Conservation (phyloP, 129 eudicot genomes). For the Escallonia rubra region DNA sequence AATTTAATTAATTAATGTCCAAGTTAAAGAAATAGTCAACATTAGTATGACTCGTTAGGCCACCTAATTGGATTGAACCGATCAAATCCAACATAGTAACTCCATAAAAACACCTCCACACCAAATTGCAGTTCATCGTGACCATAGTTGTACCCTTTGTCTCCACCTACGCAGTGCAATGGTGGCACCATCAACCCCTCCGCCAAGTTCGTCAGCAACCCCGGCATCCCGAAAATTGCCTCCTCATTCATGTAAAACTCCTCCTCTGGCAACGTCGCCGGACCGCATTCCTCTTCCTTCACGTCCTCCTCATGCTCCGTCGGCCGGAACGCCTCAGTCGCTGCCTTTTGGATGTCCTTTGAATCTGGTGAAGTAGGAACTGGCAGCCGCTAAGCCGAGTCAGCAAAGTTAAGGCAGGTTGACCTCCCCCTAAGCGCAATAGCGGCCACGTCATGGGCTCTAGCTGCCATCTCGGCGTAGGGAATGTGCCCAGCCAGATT, state of each 20-base stretch:
- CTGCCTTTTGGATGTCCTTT: conserved; percentile 76
- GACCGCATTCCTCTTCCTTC: conserved; percentile 9
- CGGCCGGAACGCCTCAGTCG: conserved; percentile 61
- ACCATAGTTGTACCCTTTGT: conserved; percentile 12
- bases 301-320: neutral
- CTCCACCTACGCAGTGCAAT: conserved; percentile 27
- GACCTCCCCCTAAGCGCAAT: conserved; percentile 12
- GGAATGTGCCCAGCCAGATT: conserved; percentile 47
- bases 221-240: conserved; percentile 54
- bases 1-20: too few relatives aligned
- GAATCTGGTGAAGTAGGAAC: conserved; percentile 40
- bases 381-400: conserved; percentile 75
- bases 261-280: conserved; percentile 7
- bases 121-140: conserved; percentile 38
- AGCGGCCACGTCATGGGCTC: conserved; percentile 21
- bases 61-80: too few relatives aligned
- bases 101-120: conserved; percentile 50
- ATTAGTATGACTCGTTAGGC: too few relatives aligned
- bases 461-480: conserved; percentile 24
- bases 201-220: conserved; percentile 53
- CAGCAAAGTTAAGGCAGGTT: conserved; percentile 56
- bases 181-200: conserved; percentile 72
- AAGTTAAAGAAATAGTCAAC: too few relatives aligned
- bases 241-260: conserved; percentile 47
- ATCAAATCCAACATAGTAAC: conserved; percentile 24